Percentiles rank a stretch among this genome's conserved stretches.
Evolutionary conservation across 148 eudicot genomes (phyloP).

Genomic region (Silene uniflora): DNA sequence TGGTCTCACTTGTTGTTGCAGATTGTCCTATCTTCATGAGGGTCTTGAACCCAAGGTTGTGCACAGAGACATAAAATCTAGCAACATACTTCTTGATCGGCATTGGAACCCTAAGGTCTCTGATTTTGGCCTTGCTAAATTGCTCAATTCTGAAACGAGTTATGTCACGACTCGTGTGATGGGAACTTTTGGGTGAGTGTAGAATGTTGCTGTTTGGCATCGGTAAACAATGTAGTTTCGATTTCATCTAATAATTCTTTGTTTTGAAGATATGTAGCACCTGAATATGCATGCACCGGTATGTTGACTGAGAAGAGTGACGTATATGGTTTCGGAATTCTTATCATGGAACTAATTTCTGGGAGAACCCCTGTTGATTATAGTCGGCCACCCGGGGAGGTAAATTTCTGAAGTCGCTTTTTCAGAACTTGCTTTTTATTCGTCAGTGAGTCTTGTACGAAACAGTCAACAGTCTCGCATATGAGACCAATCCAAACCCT

Average conservation of each 20-base stretch:
- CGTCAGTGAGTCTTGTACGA: background rate
- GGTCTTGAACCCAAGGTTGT: conserved; percentile 97
- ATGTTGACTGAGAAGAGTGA: conserved; percentile 86
- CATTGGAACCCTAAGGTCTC: conserved; percentile 80
- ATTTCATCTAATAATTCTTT: conserved; percentile 7
- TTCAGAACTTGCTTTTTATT: background rate
- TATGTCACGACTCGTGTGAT: conserved; percentile 92
- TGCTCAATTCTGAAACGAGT: conserved; percentile 66
- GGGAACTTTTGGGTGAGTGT: conserved; percentile 88
- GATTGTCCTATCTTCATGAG: conserved; percentile 92
- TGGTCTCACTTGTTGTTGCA: conserved; percentile 31
- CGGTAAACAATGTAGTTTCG: background rate
- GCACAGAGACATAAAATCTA: conserved; percentile 79
- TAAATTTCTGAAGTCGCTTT: conserved; percentile 10
- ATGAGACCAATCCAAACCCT: too few species aligned
- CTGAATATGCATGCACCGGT: conserved; percentile 89
- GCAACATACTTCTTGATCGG: conserved; percentile 79
- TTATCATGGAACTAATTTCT: conserved; percentile 75
- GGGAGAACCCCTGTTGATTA: conserved; percentile 85
- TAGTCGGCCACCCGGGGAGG: conserved; percentile 79
- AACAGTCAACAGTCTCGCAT: too few species aligned
- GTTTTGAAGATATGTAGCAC: conserved; percentile 66
- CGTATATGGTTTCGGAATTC: conserved; percentile 75
- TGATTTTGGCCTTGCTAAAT: conserved; percentile 91
- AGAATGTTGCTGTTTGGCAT: background rate